These are phyloP conservation scores for Xerocomus nothofagi DNA, from an alignment of 1,284 basidiomycete genomes.

Conservation along the genomic window DNA sequence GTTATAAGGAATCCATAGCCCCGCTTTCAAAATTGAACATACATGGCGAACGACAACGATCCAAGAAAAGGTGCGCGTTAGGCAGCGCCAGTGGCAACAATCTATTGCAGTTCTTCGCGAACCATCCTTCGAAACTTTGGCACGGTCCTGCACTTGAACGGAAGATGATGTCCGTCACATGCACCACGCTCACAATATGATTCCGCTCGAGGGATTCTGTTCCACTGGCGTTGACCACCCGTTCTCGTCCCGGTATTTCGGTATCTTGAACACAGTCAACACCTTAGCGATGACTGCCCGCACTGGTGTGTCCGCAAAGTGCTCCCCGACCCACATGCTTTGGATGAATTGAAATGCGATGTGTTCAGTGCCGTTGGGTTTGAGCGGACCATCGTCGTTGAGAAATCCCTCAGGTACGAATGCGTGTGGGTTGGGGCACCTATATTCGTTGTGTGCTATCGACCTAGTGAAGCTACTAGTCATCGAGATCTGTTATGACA, in stretches of 20 bases:
- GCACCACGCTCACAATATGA: slow-evolving; percentile 3
- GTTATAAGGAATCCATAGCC: neutral
- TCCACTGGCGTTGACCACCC: slow-evolving; percentile 7
- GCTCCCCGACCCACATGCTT: slow-evolving; percentile 11
- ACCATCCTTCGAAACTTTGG: too few species aligned
- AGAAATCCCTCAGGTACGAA: slow-evolving; percentile 16
- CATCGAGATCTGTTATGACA: too few species aligned
- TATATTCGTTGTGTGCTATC: slow-evolving; percentile 9
- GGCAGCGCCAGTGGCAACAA: too few species aligned
- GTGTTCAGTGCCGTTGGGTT: slow-evolving; percentile 3
- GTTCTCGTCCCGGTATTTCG: slow-evolving; percentile 10
- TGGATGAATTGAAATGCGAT: slow-evolving; percentile 12
- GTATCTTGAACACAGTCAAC: slow-evolving; percentile 11
- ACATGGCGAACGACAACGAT: too few species aligned
- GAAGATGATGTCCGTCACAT: too few species aligned
- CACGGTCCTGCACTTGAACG: too few species aligned
- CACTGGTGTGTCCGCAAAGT: slow-evolving; percentile 12
- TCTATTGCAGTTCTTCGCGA: too few species aligned
- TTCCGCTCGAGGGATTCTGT: neutral
- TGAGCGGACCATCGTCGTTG: slow-evolving; percentile 6
- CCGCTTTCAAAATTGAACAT: too few species aligned
- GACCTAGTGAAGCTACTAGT: too few species aligned
- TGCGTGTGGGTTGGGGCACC: slow-evolving; percentile 5
- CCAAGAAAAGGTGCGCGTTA: too few species aligned
- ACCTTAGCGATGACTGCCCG: slow-evolving; percentile 11